A percentile compares a stretch with the other conserved stretches of the same genome.
phyloP scores from a whole-genome alignment of 257 asterid genomes.

The Apocynum venetum region DNA sequence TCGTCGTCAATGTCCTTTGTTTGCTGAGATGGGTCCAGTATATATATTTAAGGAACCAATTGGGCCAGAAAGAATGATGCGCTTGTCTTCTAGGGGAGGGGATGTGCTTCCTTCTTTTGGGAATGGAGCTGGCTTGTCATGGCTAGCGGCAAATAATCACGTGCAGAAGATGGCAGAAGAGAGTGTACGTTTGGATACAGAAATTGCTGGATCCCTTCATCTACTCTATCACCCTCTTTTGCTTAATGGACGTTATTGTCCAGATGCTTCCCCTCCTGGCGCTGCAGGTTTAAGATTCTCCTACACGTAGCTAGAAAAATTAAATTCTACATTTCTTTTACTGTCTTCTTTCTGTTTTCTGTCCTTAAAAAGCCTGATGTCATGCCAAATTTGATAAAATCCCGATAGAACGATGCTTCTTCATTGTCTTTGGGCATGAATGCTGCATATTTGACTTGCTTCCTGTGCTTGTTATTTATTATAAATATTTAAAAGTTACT shows the following conservation, averaged over 20 bases:
- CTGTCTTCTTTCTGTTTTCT: conserved; percentile 6
- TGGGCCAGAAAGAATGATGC: conserved; percentile 87
- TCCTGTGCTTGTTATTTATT: background rate
- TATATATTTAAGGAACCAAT: conserved; percentile 86
- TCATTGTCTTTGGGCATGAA: background rate
- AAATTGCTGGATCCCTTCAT: conserved; percentile 82
- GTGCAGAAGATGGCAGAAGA: conserved; percentile 60
- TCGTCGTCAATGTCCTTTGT: conserved; percentile 97
- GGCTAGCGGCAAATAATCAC: conserved; percentile 75
- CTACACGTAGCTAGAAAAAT: conserved; percentile 2
- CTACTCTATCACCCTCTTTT: conserved; percentile 88
- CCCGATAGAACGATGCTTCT: background rate
- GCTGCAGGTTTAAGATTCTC: conserved; percentile 61
- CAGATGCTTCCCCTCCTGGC: conserved; percentile 97
- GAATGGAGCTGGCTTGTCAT: conserved; percentile 77
- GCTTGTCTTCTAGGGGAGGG: conserved; percentile 87
- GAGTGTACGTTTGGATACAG: conserved; percentile 74
- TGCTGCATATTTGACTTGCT: conserved; percentile 2
- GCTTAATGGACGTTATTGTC: conserved; percentile 92
- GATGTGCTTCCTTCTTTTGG: conserved; percentile 95
- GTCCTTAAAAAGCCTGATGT: background rate
- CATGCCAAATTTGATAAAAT: background rate
- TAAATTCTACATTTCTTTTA: background rate
- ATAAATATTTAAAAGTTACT: background rate
- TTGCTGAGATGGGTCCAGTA: conserved; percentile 98